Base-by-base conservation (phyloP, 345 rosid genomes). In the Fremontodendron californicum region DNA sequence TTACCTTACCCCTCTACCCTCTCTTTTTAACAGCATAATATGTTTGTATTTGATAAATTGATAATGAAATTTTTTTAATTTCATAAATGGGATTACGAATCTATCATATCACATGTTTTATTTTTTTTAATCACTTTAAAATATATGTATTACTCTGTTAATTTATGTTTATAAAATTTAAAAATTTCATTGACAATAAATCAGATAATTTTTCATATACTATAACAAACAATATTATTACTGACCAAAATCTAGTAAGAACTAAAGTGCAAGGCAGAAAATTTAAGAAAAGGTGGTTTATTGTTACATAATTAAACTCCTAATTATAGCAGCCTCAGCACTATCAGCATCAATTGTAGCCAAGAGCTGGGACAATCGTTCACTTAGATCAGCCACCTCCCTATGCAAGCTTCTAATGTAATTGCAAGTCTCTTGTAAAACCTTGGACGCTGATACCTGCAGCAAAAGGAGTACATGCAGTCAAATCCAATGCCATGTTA, bases 381-480 rank as follows among this genome's bases (percentile, higher is more conserved):
- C 97, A 78, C 98, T 93, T 37, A 94, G 85, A 78, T 91, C 97
- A 71, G 89, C 93, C 31, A 91, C 97, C 82, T 94, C 97, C 80
- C 82, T 87, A 78, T 94, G 95, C 88, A 94, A 86, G 87, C 79
- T 88, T 87, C 89, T 85, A 65, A 94, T 93, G 80, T 94, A 91
- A 84, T 90, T 90, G 90, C 98, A 94, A 19, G 98, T 94, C 82
- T 94, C 98, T 71, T 93, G 97, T 67, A 94, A 86, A 63, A 94
- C 97, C 82, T 86, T 94, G 3, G 98, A 88, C 62, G 97, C 94
- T 70, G 98, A 91, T 73, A 85, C 97, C 98, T 94, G 77, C 63
- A 48, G 42, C 2, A 69, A n/a, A n/a, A n/a, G n/a, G 3, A 33
- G 5, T 7, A 58, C n/a, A 18, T 27, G 23, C 40, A 60, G 31